Conservation (phyloP, 2,329 filamentous ascomycete species). For the Saccharata proteae region DNA sequence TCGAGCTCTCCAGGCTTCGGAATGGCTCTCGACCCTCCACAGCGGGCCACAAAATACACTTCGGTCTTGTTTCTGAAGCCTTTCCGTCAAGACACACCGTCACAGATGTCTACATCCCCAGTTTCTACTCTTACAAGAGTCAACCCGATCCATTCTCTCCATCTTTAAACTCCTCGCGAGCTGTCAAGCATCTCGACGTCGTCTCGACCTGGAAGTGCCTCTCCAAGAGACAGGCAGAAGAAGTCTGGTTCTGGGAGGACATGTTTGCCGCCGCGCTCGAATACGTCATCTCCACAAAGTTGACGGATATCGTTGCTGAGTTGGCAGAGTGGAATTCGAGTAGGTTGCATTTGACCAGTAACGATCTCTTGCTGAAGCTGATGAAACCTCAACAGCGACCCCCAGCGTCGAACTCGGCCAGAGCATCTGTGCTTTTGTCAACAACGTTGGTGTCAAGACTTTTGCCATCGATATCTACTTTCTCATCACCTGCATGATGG, state of each 20-base stretch:
- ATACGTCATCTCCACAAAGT: slow-evolving; percentile 11
- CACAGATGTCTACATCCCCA: slow-evolving; percentile 6
- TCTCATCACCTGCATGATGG: slow-evolving; percentile 18
- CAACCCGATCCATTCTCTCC: not conserved
- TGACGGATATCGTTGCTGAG: slow-evolving; percentile 11
- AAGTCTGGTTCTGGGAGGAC: slow-evolving; percentile 21
- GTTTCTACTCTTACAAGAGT: slow-evolving; percentile 1
- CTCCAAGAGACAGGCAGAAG: slow-evolving; percentile 15
- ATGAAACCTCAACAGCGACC: not conserved
- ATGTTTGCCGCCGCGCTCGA: slow-evolving; percentile 15
- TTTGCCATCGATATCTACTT: slow-evolving; percentile 13
- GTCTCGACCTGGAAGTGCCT: slow-evolving; percentile 25
- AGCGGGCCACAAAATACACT: slow-evolving; percentile 3
- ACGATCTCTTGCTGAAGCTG: slow-evolving; percentile 1
- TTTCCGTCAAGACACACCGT: slow-evolving; percentile 2
- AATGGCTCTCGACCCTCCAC: not conserved
- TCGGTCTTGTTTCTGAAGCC: slow-evolving; percentile 3
- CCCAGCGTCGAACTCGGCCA: slow-evolving; percentile 4
- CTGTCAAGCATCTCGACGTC: slow-evolving; percentile 20
- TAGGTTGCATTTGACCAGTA: slow-evolving; percentile 3
- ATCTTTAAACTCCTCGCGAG: not conserved
- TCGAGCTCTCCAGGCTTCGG: slow-evolving; percentile 7
- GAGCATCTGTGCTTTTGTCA: slow-evolving; percentile 11
- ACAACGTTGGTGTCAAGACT: slow-evolving; percentile 1
- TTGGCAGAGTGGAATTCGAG: slow-evolving; percentile 5